phyloP scores from a whole-genome alignment of 345 rosid genomes.

The Clarkia xantiana region DNA sequence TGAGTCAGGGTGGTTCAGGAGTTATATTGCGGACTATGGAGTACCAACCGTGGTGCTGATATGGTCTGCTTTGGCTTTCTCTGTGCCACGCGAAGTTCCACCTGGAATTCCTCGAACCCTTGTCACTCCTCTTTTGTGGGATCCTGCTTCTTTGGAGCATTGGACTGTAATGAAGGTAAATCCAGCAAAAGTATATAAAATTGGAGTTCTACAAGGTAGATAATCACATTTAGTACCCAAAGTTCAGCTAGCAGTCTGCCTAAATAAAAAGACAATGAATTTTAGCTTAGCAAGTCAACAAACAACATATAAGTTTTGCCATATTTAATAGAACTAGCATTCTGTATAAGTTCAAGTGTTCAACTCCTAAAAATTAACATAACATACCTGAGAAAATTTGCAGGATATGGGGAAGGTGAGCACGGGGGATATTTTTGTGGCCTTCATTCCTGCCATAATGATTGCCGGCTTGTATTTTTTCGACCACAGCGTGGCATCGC shows the following conservation, averaged over 20 bases:
- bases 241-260: too few species aligned
- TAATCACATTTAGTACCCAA: too few species aligned
- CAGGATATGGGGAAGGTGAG: constrained; percentile 17
- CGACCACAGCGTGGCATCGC: constrained; percentile 18
- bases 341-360: too few species aligned
- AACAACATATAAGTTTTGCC: too few species aligned
- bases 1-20: constrained; percentile 20
- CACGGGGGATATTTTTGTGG: constrained; percentile 6
- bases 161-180: constrained; percentile 26
- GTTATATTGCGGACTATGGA: constrained; percentile 27
- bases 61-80: constrained; percentile 22
- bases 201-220: too few species aligned
- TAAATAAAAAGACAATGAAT: too few species aligned
- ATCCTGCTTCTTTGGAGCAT: constrained; percentile 17
- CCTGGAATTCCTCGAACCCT: constrained; percentile 22
- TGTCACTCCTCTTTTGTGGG: constrained; percentile 19
- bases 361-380: too few species aligned
- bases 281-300: too few species aligned
- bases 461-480: constrained; percentile 17
- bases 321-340: too few species aligned
- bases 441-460: constrained; percentile 14
- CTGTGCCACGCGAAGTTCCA: constrained; percentile 15
- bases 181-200: too few species aligned
- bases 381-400: constrained; percentile 3
- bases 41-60: constrained; percentile 20